Percentiles rank a stretch among this genome's conserved stretches.
phyloP scores from a whole-genome alignment of 768 basidiomycete species.

The Boletus patriciae region DNA sequence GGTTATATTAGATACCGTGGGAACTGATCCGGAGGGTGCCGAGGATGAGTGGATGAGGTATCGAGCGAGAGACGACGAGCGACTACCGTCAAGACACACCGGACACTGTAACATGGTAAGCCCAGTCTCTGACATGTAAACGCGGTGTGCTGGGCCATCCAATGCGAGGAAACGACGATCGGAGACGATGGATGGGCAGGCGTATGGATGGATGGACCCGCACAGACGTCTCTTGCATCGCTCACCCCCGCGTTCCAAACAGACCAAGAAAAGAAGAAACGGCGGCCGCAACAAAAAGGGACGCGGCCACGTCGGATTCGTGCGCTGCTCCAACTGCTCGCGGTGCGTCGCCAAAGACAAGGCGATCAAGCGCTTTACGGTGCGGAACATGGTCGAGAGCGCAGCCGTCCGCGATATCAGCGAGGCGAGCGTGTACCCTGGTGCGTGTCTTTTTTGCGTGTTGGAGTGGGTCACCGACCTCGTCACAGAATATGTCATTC shows the following conservation, averaged over 20 bases:
- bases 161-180: neutral
- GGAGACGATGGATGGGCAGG: conserved; percentile 7
- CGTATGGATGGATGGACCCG: conserved; percentile 9
- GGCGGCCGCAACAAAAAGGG: conserved; percentile 99
- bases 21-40: conserved; percentile 24
- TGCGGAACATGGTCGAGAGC: conserved; percentile 99
- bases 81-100: conserved; percentile 24
- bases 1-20: conserved; percentile 19
- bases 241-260: conserved; percentile 11
- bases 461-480: too few species aligned
- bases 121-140: neutral
- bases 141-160: neutral
- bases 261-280: conserved; percentile 99
- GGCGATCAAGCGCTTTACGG: conserved; percentile 99
- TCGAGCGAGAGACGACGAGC: conserved; percentile 17
- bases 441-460: conserved; percentile 46
- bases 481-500: conserved; percentile 82
- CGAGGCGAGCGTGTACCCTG: conserved; percentile 90
- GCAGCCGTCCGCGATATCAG: conserved; percentile 97
- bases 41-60: conserved; percentile 2
- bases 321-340: conserved; percentile 99
- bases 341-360: conserved; percentile 98
- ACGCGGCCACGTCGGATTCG: conserved; percentile 91
- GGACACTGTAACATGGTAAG: conserved; percentile 34
- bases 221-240: neutral